Evolutionary conservation across 768 basidiomycete genomes (phyloP).

Genomic region (Lyophyllum shimeji): DNA sequence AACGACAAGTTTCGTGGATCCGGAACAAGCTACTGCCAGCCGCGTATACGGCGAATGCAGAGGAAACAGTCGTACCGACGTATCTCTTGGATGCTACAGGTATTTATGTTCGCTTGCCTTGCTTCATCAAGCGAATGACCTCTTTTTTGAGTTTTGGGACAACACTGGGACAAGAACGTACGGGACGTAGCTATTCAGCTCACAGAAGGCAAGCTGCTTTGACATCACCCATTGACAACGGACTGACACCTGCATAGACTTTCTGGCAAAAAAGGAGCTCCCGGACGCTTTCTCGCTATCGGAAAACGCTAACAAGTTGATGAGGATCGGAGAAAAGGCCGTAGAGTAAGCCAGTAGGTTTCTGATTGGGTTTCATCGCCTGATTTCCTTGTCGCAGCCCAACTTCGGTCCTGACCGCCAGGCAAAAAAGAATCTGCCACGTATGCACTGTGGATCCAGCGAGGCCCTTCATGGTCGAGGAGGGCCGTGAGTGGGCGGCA

Average conservation of each 20-base stretch:
- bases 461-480: slow-evolving; percentile 67
- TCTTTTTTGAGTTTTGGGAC: slow-evolving; percentile 43
- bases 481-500: slow-evolving; percentile 49
- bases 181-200: slow-evolving; percentile 48
- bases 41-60: slow-evolving; percentile 46
- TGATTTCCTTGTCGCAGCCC: slow-evolving; percentile 44
- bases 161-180: slow-evolving; percentile 61
- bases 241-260: slow-evolving; percentile 40
- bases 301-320: slow-evolving; percentile 48
- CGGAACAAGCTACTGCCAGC: slow-evolving; percentile 85
- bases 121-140: not conserved
- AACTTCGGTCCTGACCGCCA: slow-evolving; percentile 48
- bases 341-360: slow-evolving; percentile 38
- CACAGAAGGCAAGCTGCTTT: slow-evolving; percentile 39
- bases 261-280: slow-evolving; percentile 47
- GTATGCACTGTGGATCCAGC: slow-evolving; percentile 58
- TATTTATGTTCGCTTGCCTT: slow-evolving; percentile 22
- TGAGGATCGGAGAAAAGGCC: slow-evolving; percentile 42
- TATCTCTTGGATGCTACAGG: slow-evolving; percentile 72
- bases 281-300: slow-evolving; percentile 63
- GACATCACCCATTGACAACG: not conserved
- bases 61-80: slow-evolving; percentile 32
- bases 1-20: slow-evolving; percentile 90
- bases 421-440: slow-evolving; percentile 58
- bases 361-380: slow-evolving; percentile 4